Base-by-base conservation (phyloP, 495 filamentous ascomycete genomes). In the Penicillium coprophilum region DNA sequence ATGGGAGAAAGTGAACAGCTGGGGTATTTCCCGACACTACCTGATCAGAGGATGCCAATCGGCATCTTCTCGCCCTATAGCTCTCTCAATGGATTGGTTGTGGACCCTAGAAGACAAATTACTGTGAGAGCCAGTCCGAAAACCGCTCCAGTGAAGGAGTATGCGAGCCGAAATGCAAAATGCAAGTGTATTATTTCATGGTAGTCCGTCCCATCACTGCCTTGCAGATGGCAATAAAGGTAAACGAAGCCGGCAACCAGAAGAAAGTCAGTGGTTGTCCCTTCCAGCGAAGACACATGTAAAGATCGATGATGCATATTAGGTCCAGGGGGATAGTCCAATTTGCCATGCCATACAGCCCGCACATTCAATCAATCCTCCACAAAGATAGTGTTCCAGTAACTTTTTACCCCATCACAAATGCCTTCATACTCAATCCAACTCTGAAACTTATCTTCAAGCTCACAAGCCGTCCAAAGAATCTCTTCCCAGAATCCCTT, bases 401-500 rank as follows among this genome's bases (percentile, higher is more conserved):
- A 68, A 3, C 62, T 45, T 31, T 39, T 59, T 11, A 66, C 60
- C 17, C 56, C 46, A n/a, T 55, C 58, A 50, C 74, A 78, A 28
- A 78, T 66, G 0, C 63, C 71, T 34, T 19, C 59, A 32, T 59
- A 46, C 1, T 55, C 67, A 27, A 57, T 51, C 73, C 75, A 77
- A 32, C 60, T 67, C 13, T 54, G 46, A 45, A 79, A 76, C 39
- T 69, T 77, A 31, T 61, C 48, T 52, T 79, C 76, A 12, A 79
- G 69, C 45, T 75, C 70, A 59, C 79, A 82, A 36, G 72, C 78
- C 0, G 76, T 71, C 68, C 73, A 73, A 17, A 70, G 63, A 30
- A 81, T 73, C 49, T 77, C 77, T 28, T 69, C 55, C 81, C 81
- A 85, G 64, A 81, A 67, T 6, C 58, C 55, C 55, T 62, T 77